Evolutionary conservation across 164 flowering plant species (phyloP), one percentile per base, ranked within the genome.

Genomic region (Saururus chinensis): DNA sequence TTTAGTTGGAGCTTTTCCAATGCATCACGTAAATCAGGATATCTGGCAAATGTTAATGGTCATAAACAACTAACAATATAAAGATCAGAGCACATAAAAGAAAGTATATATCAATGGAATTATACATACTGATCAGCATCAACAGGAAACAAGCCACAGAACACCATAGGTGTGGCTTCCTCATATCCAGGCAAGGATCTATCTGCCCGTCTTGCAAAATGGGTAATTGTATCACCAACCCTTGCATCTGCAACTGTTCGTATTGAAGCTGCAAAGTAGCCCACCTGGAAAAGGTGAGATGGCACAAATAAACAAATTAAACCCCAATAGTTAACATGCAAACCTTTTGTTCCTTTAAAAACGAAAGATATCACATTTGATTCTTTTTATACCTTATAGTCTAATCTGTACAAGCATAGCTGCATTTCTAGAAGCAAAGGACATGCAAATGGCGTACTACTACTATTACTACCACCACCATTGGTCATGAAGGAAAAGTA

Each of bases 141-240:
- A 70, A 93, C 80, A 30, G 98, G 98, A 80, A 89, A 93, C 68
- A 93, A 71, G 77, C 98, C 98, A 69, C 98, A 93, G 70, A 93
- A 93, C 70, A 93, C 97, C 98, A 93, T 93, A 17, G 98, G 97
- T 61, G 97, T 89, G 64, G 88, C 96, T 75, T 93, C 95, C 69
- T 85, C 86, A 75, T 93, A 93, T 72, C 98, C 98, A 73, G 98
- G 98, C 56, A 93, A 73, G 41, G 90, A 81, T 51, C 71, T 69
- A 42, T 81, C 86, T 49, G 97, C 98, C 72, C 57, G 81, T 72
- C 87, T 86, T 25, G 62, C 64, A 70, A 71, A 77, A 60, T 79
- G 86, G 60, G 98, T 93, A 54, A 93, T 82, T 9, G 98, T 93
- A 69, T 93, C 98, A 65, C 98, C 98, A 60, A 93, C 98, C 68